These are phyloP conservation scores for Penicillium polonicum DNA, from an alignment of 2,329 filamentous ascomycete species.

Conservation along the genomic window DNA sequence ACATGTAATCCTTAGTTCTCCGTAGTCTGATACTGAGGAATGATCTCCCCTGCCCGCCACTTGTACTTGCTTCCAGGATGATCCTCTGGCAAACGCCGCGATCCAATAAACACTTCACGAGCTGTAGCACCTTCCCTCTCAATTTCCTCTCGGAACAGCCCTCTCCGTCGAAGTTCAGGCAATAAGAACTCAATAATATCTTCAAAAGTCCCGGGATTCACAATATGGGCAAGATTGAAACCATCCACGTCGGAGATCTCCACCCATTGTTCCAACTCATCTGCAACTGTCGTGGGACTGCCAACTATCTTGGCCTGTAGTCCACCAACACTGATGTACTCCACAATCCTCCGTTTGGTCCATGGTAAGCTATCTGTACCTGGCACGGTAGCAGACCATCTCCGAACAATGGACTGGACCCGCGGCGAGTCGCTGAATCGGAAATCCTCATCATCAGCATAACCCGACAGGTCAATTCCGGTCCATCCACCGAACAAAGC, in stretches of 20 bases:
- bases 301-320: constrained; percentile 7
- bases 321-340: constrained; percentile 24
- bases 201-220: constrained; percentile 22
- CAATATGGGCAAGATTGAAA: constrained; percentile 24
- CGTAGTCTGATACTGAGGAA: neutral
- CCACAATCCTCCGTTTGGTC: constrained; percentile 28
- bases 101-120: constrained; percentile 6
- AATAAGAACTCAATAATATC: constrained; percentile 25
- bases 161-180: constrained; percentile 16
- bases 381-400: constrained; percentile 36
- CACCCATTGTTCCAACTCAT: constrained; percentile 18
- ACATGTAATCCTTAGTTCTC: neutral
- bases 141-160: neutral
- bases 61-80: constrained; percentile 9
- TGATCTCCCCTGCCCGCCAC: neutral
- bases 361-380: constrained; percentile 33
- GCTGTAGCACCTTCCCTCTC: constrained; percentile 8
- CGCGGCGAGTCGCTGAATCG: constrained; percentile 34
- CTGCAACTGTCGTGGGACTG: constrained; percentile 5
- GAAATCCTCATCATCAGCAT: constrained; percentile 43
- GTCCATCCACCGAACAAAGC: constrained; percentile 47
- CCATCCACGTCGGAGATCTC: constrained; percentile 23
- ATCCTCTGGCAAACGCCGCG: constrained; percentile 4
- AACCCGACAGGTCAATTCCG: constrained; percentile 26
- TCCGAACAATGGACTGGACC: constrained; percentile 32